Conservation (phyloP, 768 basidiomycete genomes). For the Pleurotus citrinopileatus region DNA sequence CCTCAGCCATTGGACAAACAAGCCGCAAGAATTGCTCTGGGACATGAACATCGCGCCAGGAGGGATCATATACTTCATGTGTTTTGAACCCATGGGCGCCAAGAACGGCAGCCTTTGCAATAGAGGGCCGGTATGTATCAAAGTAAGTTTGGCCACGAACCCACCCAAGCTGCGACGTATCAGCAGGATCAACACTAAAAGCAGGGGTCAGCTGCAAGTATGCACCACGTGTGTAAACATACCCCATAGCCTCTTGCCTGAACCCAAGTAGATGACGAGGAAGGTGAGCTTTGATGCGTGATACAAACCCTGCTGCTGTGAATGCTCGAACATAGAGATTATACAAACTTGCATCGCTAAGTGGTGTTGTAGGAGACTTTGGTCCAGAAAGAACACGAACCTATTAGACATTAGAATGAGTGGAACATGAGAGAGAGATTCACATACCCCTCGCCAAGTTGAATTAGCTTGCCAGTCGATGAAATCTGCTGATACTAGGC, state of each 20-base stretch:
- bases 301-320: constrained; percentile 13
- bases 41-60: constrained; percentile 15
- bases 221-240: not conserved
- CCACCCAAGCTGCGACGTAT: constrained; percentile 26
- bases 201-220: not conserved
- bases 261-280: constrained; percentile 22
- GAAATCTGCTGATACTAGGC: constrained; percentile 14
- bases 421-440: not conserved
- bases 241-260: constrained; percentile 21
- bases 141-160: constrained; percentile 17
- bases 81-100: constrained; percentile 15
- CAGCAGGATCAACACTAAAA: constrained; percentile 17
- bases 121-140: constrained; percentile 20
- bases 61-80: constrained; percentile 14
- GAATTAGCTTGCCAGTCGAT: constrained; percentile 28
- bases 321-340: not conserved
- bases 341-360: not conserved
- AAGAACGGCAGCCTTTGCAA: constrained; percentile 22
- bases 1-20: constrained; percentile 16
- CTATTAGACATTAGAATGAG: not conserved
- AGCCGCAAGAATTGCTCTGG: constrained; percentile 12
- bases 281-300: constrained; percentile 20
- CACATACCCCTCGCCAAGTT: constrained; percentile 22
- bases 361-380: not conserved
- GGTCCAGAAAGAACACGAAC: not conserved